Base-by-base conservation (phyloP, 768 basidiomycete genomes). In the Serendipita sp. region DNA sequence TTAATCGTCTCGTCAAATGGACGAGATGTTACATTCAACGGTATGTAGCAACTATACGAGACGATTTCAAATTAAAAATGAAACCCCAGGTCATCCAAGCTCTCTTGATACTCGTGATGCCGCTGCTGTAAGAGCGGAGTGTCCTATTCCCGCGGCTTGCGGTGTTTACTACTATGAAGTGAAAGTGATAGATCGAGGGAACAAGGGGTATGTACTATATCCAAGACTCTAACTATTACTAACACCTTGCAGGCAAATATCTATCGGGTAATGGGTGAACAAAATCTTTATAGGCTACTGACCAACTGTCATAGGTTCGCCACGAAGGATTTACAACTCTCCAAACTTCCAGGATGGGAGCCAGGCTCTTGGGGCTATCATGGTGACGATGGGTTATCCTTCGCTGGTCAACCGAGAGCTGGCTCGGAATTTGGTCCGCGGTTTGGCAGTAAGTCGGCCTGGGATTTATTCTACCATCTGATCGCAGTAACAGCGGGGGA, bases 141-240 rank as follows among this genome's bases (percentile, higher is more conserved):
- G 83, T 67, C 81, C 86, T 0, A 86, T 95, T 55, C 94, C 94
- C 1, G 78, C 85, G 0, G 84, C 86, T 10, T 88, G 88, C 69
- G 96, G 94, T 27, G 84, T 98, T 63, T 95, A 91, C 71, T 99
- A 98, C 73, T 99, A 86, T 71, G 95, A 99, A 76, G 83, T 92
- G 3, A 83, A 88, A 69, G 83, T 98, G 52, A 71, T 87, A 3
- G 83, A 87, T 71, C 88, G 88, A 70, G 87, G 88, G 10, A 77
- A 81, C 46, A 88, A 87, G 72, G 91, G 89, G 91, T 86, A 68
- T 71, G 82, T 74, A n/a, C 2, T 44, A 40, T 6, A 40, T 40
- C 40, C 34, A 6, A 18, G 16, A 6, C 2, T 16, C 31, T 34
- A 8, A 27, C 18, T 62, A 15, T 44, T 23, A 23, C 15, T 37